Base-by-base conservation (phyloP, 1,284 basidiomycete species). In the Heimioporus retisporus region DNA sequence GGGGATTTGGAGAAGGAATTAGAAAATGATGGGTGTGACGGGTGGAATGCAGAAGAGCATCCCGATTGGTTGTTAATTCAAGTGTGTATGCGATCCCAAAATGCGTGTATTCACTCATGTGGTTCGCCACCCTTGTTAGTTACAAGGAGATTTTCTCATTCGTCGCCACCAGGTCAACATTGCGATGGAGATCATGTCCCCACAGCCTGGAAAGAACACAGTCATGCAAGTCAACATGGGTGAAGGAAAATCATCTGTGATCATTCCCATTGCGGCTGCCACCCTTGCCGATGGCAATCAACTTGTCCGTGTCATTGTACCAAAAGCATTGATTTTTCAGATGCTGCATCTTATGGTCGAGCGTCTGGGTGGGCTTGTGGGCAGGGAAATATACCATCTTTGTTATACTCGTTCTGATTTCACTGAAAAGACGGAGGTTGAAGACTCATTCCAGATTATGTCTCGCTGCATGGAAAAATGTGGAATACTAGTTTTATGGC, bases 91-190 rank as follows among this genome's bases (percentile, higher is more conserved):
- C 35, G 35, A 40, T 11, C 35, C 16, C 40, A 58, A 3, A 40
- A 40, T 40, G 11, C 35, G 13, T 11, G 8, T 11, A 11, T 40
- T 40, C 13, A 40, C 35, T 40, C 13, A 40, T 3, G 35, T 11
- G 13, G 35, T 40, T 40, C 1, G 10, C 35, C 8, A 11, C 35
- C 13, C 35, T 11, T 40, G 7, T 42, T 54, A 86, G 84, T 77
- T 86, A 6, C 82, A 87, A 25, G 61, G 55, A 18, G 40, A 56
- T 7, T 62, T 35, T 2, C 35, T 40, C 35, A 40, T 40, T 40
- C 35, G 35, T 40, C 35, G 35, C 13, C 6, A 40, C 7, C 61
- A 62, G 44, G 54, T 18, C 19, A 31, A 62, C 11, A 44, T 54
- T 6, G 61, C 61, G 15, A 40, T 40, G 35, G 35, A 40, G 8